Conservation (phyloP, 257 asterid genomes). For the Solanum corneliomulleri region DNA sequence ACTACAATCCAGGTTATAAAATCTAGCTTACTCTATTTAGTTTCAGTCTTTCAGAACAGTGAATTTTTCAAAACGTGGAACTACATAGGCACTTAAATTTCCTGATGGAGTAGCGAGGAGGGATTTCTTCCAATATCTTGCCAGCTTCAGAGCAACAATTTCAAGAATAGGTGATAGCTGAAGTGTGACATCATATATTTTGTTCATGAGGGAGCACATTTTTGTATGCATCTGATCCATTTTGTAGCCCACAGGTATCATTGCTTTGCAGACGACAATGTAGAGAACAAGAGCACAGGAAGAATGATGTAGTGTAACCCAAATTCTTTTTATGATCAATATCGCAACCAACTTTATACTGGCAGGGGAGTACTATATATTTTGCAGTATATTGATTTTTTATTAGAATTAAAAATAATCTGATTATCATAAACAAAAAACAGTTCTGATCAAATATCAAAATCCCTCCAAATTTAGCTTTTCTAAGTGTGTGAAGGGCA, state of each 20-base stretch:
- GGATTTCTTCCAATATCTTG: not conserved
- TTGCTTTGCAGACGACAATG: not conserved
- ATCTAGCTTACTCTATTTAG: not conserved
- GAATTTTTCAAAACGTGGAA: not conserved
- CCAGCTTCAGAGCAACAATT: not conserved
- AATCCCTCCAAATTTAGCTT: not conserved
- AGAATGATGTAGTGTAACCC: not conserved
- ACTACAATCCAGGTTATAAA: not conserved
- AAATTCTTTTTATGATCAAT: not conserved
- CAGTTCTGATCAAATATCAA: not conserved
- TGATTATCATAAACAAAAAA: not conserved
- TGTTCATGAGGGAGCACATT: not conserved
- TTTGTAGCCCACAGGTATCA: not conserved
- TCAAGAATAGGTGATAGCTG: not conserved
- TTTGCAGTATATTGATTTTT: not conserved
- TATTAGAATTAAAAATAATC: not conserved
- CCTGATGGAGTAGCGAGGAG: not conserved
- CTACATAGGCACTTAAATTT: not conserved
- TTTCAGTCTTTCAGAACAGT: not conserved
- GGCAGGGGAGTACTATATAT: not conserved
- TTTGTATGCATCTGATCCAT: not conserved
- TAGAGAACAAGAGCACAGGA: not conserved
- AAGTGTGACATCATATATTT: not conserved
- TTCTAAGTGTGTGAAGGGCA: not conserved
- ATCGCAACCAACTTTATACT: not conserved